These are phyloP conservation scores for Butyriboletus loyo DNA, from an alignment of 768 basidiomycete species.

Conservation along the genomic window DNA sequence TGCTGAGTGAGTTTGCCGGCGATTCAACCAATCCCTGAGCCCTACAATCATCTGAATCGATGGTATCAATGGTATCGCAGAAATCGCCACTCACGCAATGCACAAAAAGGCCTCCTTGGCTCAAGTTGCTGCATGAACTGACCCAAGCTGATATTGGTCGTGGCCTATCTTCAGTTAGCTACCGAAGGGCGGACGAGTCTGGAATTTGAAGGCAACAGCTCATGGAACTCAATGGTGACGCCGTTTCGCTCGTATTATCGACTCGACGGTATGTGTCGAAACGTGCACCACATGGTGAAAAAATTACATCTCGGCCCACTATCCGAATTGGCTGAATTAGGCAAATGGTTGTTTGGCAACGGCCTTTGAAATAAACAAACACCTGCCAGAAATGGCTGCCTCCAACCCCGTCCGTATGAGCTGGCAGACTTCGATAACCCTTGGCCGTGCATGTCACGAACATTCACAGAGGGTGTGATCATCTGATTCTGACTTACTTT, in stretches of 20 bases:
- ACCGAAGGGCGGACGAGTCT: too few species aligned
- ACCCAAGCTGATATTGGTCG: neutral
- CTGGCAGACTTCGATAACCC: neutral
- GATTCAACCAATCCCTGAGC: neutral
- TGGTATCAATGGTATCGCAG: neutral
- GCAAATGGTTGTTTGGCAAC: conserved; percentile 26
- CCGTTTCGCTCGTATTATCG: neutral
- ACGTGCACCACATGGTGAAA: neutral
- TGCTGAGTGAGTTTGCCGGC: conserved; percentile 1
- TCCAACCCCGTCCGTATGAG: neutral
- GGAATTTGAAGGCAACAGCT: neutral
- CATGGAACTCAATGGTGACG: neutral
- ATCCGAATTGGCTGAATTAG: neutral
- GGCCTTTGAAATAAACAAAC: conserved; percentile 31
- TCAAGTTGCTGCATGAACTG: neutral
- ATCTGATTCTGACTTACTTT: neutral
- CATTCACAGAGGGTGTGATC: neutral
- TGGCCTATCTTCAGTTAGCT: neutral
- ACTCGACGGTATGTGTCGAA: neutral
- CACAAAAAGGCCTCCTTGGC: neutral
- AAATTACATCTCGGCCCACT: too few species aligned
- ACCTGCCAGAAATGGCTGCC: conserved; percentile 10
- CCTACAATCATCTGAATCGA: neutral
- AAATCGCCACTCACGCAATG: neutral
- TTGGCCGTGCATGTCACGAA: conserved; percentile 5